Evolutionary conservation across 306 rosid species (phyloP), one percentile per base, ranked within the genome.

Genomic region (Bauhinia variegata): DNA sequence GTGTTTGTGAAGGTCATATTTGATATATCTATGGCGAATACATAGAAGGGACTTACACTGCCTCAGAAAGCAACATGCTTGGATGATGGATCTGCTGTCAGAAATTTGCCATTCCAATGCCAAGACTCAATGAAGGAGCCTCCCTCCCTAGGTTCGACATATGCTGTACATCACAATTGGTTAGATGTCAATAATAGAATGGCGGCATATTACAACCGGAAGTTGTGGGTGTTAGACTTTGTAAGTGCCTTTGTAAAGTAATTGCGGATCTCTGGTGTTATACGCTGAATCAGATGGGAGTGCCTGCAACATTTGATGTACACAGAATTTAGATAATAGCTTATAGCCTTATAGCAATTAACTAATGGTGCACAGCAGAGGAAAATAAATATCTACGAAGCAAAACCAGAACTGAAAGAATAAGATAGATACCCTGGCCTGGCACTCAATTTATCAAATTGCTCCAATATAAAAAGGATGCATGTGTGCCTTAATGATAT

Each of bases 401-500:
- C 14, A 42, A 54, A 72, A 30, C 52, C n/a, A 7, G 54, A 42
- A 51, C 38, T 55, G 65, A 63, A 60, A 58, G 62, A 63, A 79
- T 54, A 56, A 67, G 83, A 68, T 75, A 65, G 60, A 53, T 90
- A 93, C 99, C 97, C 99, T n/a, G 95, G 92, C 73, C 76, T 83
- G 49, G 85, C 53, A 66, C 95, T 88, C 86, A 93, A 86, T 75
- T 93, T 93, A 55, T 90, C 96, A 47, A 79, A 90, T 61, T 88
- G 96, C 81, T 93, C 91, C 89, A 93, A 81, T 67, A 90, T 86
- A 79, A 84, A 93, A 71, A 90, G 84, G 62, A 90, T 90, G 91
- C 99, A 93, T 33, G 90, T 67, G 64, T 93, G 96, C 87, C 97
- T 83, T 83, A 93, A 80, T n/a, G 99, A 90, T 72, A 86, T 80